Conservation (phyloP, 176 grass and related monocot genomes). For the Ensete glaucum region DNA sequence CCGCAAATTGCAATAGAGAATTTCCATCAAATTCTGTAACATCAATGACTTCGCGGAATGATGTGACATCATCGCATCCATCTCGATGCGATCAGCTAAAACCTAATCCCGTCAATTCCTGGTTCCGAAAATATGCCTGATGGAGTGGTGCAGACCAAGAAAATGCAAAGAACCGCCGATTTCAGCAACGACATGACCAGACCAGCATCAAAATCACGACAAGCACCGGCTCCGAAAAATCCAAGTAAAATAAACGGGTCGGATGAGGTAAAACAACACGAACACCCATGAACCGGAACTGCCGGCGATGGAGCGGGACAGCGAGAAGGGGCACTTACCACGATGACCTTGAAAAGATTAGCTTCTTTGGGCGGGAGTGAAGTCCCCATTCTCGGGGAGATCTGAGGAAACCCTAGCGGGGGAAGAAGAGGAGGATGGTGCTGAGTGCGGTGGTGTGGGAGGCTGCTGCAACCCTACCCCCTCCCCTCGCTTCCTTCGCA, state of each 20-base stretch:
- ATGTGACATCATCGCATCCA: too few relatives aligned
- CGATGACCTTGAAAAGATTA: slow-evolving; percentile 99
- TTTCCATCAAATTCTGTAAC: too few relatives aligned
- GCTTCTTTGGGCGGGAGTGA: slow-evolving; percentile 97
- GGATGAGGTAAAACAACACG: not conserved
- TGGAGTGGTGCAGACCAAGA: too few relatives aligned
- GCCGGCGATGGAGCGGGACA: not conserved
- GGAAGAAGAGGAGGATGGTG: not conserved
- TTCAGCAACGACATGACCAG: too few relatives aligned
- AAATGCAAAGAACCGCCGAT: too few relatives aligned
- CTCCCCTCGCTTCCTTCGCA: not conserved
- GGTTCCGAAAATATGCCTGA: too few relatives aligned
- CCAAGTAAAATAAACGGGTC: not conserved
- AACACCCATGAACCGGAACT: slow-evolving; percentile 5
- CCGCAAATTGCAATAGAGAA: too few relatives aligned
- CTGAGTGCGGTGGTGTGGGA: not conserved
- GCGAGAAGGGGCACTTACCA: slow-evolving; percentile 41
- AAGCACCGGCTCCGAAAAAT: not conserved
- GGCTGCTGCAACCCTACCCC: slow-evolving; percentile 4
- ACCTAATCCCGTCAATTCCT: too few relatives aligned
- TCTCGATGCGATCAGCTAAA: too few relatives aligned
- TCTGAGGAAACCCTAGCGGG: slow-evolving; percentile 11
- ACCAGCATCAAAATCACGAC: not conserved
- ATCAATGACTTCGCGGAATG: too few relatives aligned
- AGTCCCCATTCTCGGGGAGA: slow-evolving; percentile 57